Percentiles rank a stretch among this genome's conserved stretches.
phyloP scores from a whole-genome alignment of 2,329 filamentous ascomycete species.

The Diaporthe ampelina region DNA sequence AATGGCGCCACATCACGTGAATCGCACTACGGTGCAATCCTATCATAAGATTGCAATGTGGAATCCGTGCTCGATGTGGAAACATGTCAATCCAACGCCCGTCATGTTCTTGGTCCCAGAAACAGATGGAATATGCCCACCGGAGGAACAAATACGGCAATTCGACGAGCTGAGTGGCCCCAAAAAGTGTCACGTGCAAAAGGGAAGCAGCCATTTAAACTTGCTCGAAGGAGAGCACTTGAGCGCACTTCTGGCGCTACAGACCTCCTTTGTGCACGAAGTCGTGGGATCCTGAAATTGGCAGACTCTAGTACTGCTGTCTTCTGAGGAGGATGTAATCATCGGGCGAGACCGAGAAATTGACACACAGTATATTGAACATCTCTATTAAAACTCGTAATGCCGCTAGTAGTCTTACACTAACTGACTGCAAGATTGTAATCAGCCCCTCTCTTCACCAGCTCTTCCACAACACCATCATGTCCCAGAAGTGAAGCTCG shows the following conservation, averaged over 20 bases:
- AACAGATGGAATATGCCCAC: conserved; percentile 21
- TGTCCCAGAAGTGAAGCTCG: conserved; percentile 15
- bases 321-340: not conserved
- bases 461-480: conserved; percentile 7
- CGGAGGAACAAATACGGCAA: not conserved
- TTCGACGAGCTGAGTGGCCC: conserved; percentile 1
- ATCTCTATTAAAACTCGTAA: conserved; percentile 13
- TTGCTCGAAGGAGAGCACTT: conserved; percentile 6
- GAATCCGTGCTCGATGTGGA: not conserved
- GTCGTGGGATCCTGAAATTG: not conserved
- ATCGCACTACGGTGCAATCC: not conserved
- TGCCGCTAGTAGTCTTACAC: conserved; percentile 11
- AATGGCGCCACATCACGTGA: conserved; percentile 4
- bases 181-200: conserved; percentile 14
- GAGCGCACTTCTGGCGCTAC: conserved; percentile 4
- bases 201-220: conserved; percentile 17
- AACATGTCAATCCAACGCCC: conserved; percentile 5
- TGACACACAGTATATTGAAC: conserved; percentile 14
- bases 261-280: conserved; percentile 7
- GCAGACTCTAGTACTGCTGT: conserved; percentile 1
- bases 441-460: conserved; percentile 7
- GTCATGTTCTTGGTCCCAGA: conserved; percentile 13
- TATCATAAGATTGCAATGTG: conserved; percentile 8
- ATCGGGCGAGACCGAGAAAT: conserved; percentile 5
- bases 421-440: conserved; percentile 19